These are phyloP conservation scores for Trebouxia sp. DNA, from an alignment of 139 green algal genomes.

Conservation along the genomic window DNA sequence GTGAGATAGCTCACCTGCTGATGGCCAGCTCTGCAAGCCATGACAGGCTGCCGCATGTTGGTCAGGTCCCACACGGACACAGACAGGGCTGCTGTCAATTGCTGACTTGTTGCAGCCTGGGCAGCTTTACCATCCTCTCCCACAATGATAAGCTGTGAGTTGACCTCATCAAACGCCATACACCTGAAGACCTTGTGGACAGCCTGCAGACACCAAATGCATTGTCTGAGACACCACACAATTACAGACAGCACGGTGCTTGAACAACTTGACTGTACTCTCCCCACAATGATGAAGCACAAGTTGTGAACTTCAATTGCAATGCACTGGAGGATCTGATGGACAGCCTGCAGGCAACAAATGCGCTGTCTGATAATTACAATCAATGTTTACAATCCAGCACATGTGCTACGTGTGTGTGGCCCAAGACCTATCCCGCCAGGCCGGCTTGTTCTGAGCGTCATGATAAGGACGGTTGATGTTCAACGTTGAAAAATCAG, in stretches of 20 bases:
- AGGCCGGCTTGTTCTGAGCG: no score
- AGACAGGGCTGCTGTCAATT: neutral
- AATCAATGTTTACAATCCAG: neutral
- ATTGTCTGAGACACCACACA: no score
- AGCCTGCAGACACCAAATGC: neutral
- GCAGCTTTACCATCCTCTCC: neutral
- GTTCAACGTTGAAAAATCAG: no score
- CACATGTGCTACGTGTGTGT: no score
- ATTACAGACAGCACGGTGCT: no score
- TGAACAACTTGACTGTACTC: no score
- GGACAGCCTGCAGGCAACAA: neutral
- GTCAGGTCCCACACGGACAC: neutral
- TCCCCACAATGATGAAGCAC: no score
- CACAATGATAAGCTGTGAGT: neutral
- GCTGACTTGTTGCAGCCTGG: slow-evolving; percentile 2
- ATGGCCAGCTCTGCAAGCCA: neutral
- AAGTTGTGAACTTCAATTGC: no score
- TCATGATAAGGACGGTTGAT: no score
- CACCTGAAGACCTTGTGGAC: no score
- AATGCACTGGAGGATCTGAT: no score
- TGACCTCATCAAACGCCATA: neutral
- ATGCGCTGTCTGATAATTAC: neutral
- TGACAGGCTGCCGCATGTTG: neutral
- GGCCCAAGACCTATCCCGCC: no score
- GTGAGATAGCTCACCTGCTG: neutral